Evolutionary conservation across 139 green algal genomes (phyloP).

Genomic region (Deuterostichococcus epilithicus): DNA sequence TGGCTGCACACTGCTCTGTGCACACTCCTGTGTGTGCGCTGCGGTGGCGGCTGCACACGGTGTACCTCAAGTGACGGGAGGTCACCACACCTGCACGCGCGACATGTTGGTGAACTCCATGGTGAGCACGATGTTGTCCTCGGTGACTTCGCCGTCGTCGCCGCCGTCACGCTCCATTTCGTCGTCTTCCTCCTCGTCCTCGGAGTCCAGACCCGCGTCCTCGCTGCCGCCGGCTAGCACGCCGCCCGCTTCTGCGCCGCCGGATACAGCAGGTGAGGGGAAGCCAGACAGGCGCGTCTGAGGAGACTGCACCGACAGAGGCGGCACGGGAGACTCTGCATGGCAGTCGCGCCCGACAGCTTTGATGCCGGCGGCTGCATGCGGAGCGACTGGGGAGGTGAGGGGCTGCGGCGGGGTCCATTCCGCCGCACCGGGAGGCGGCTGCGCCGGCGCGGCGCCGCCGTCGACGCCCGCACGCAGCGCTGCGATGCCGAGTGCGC

Average conservation of each 20-base stretch:
- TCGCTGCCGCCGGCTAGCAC: not conserved
- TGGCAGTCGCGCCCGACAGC: no score
- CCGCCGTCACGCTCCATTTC: not conserved
- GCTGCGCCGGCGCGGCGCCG: not conserved
- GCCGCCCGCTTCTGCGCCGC: not conserved
- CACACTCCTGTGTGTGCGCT: no score
- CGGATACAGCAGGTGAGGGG: no score
- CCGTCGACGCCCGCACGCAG: not conserved
- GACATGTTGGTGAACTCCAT: not conserved
- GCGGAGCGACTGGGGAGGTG: no score
- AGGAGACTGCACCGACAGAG: no score
- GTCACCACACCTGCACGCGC: not conserved
- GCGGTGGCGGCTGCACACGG: not conserved
- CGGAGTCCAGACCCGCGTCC: not conserved
- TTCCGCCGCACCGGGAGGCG: not conserved
- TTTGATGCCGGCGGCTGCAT: no score
- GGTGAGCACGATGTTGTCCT: not conserved
- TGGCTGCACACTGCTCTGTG: not conserved
- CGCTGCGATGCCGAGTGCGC: constrained; percentile 16
- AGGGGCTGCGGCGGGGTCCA: no score
- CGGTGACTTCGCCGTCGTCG: not conserved
- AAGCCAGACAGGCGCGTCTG: no score
- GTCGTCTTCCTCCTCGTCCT: not conserved
- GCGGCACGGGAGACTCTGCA: no score
- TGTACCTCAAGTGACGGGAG: not conserved